Conservation (phyloP, 1,139 yeast genomes). For the Zygoascus meyerae region DNA sequence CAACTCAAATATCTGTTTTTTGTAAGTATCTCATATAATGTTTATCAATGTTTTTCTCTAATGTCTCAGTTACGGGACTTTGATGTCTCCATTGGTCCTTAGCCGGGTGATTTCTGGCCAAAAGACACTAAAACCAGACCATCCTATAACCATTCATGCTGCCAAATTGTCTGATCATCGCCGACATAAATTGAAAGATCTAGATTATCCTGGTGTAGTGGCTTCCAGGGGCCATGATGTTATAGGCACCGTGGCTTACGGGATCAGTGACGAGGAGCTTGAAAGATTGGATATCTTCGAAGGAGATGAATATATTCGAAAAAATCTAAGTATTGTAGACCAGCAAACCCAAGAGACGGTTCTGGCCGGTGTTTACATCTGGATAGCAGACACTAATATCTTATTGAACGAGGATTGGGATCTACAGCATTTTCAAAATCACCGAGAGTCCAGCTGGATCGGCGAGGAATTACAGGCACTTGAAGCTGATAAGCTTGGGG, state of each 20-base stretch:
- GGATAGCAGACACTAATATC: constrained; percentile 21
- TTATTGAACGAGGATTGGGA: constrained; percentile 23
- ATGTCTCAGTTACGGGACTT: constrained; percentile 30
- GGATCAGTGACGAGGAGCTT: constrained; percentile 23
- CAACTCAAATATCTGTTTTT: constrained; percentile 1
- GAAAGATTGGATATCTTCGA: constrained; percentile 29
- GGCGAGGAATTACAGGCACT: constrained; percentile 21
- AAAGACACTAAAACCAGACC: constrained; percentile 15
- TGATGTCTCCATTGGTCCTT: constrained; percentile 32
- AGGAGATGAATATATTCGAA: constrained; percentile 31
- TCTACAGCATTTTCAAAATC: constrained; percentile 19
- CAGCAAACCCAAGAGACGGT: constrained; percentile 14
- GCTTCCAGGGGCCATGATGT: constrained; percentile 18
- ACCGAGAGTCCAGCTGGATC: constrained; percentile 24
- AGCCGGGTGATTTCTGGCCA: constrained; percentile 28
- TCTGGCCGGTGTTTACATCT: constrained; percentile 24
- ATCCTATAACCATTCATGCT: constrained; percentile 18
- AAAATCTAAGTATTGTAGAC: constrained; percentile 21
- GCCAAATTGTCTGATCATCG: constrained; percentile 24
- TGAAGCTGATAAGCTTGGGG: constrained; percentile 16
- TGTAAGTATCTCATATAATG: constrained; percentile 1
- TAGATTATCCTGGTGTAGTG: constrained; percentile 31
- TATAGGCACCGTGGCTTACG: constrained; percentile 28
- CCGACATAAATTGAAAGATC: constrained; percentile 24
- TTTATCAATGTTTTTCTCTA: neutral